Evolutionary conservation across 768 basidiomycete species (phyloP).

Genomic region (Leccinellum albellum): DNA sequence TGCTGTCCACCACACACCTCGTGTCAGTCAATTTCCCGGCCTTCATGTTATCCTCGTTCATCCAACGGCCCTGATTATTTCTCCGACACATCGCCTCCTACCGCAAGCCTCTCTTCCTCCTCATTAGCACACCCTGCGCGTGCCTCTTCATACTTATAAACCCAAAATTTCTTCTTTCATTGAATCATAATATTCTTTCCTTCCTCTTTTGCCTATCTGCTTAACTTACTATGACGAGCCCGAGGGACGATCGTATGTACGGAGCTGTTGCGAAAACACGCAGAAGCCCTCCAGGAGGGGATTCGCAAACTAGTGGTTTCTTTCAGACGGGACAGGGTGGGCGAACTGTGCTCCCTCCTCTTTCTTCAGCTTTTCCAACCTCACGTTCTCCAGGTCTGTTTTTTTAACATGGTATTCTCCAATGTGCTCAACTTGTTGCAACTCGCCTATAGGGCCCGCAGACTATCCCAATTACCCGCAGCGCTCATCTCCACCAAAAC

Average conservation of each 20-base stretch:
- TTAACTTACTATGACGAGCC: conserved; percentile 63
- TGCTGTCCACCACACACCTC: conserved; percentile 46
- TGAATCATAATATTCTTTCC: conserved; percentile 40
- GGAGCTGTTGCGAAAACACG: conserved; percentile 59
- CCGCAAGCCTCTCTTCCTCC: conserved; percentile 31
- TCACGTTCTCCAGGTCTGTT: conserved; percentile 89
- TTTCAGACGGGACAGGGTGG: conserved; percentile 83
- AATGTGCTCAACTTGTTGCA: conserved; percentile 56
- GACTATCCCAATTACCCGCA: conserved; percentile 58
- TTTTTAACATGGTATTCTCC: conserved; percentile 49
- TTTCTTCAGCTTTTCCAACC: conserved; percentile 82
- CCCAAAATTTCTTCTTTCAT: conserved; percentile 53
- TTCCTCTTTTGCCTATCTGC: conserved; percentile 56
- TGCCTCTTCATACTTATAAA: conserved; percentile 44
- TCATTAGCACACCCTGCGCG: conserved; percentile 43
- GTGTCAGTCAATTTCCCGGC: conserved; percentile 38
- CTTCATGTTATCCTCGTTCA: conserved; percentile 51
- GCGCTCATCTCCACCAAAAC: conserved; percentile 59
- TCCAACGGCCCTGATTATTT: conserved; percentile 40
- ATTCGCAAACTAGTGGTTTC: conserved; percentile 59
- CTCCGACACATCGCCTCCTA: conserved; percentile 38
- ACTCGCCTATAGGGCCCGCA: conserved; percentile 56
- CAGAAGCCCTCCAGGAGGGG: conserved; percentile 61
- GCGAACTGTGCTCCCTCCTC: conserved; percentile 84
- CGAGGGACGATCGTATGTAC: conserved; percentile 70